These are phyloP conservation scores for Plasmodium billcollinsi DNA, from an alignment of 169 alveolate species.

Conservation along the genomic window DNA sequence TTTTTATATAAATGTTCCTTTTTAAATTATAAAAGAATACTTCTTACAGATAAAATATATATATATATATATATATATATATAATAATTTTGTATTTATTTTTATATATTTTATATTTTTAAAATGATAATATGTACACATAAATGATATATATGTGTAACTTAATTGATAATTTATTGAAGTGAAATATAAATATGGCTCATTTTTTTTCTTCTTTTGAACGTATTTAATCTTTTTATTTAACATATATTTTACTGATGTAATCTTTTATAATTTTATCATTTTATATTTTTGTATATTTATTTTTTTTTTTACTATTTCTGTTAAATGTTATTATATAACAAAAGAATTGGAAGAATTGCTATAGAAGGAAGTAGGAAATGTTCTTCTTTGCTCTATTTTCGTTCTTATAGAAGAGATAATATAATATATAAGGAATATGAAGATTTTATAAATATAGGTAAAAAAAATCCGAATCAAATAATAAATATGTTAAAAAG, in stretches of 20 bases:
- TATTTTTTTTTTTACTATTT: not conserved
- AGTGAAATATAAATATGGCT: too few relatives aligned
- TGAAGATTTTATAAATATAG: conserved; percentile 30
- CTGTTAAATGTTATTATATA: conserved; percentile 3
- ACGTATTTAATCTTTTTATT: too few relatives aligned
- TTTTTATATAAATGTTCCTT: too few relatives aligned
- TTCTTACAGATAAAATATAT: too few relatives aligned
- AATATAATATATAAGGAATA: conserved; percentile 32
- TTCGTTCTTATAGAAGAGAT: conserved; percentile 17
- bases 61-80: too few relatives aligned
- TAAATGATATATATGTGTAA: too few relatives aligned
- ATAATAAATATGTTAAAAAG: conserved; percentile 21
- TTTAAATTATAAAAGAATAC: too few relatives aligned
- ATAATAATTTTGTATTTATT: too few relatives aligned
- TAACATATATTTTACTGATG: not conserved
- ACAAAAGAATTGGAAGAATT: conserved; percentile 2
- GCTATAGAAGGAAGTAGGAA: conserved; percentile 11
- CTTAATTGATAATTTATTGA: too few relatives aligned
- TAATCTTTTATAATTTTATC: not conserved
- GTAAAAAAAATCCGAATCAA: conserved; percentile 63
- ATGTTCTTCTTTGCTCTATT: not conserved
- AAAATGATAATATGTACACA: too few relatives aligned
- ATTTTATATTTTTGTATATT: not conserved
- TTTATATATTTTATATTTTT: too few relatives aligned
- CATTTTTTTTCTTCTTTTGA: too few relatives aligned